Base-by-base conservation (phyloP, 208 protist species). In the Crithidia expoeki region DNA sequence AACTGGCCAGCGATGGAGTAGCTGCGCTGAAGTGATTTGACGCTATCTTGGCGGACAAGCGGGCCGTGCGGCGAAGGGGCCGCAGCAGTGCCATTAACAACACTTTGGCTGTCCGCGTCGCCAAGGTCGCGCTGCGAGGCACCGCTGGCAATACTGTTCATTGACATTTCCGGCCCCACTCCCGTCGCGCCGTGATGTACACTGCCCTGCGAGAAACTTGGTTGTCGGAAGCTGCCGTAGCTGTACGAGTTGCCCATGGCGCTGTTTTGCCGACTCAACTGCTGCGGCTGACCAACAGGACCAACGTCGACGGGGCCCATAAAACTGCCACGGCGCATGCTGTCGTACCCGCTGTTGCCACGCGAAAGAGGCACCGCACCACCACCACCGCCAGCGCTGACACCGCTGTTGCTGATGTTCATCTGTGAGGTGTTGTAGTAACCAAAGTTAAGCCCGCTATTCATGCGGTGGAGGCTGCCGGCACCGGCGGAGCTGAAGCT, bases 1-100 rank as follows among this genome's bases (percentile, higher is more conserved):
- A 86, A 83, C 63, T 83, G 77, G 3, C 77, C 77, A 2, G 81
- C 61, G 28, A 83, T 81, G 66, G 76, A 83, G 53, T 81, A 80
- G 42, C 51, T 71, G 49, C 77, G 72, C 60, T 83, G 72, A 1
- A 86, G 47, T 5, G 55, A 49, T 10, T 32, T 74, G 5, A 60
- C 32, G 70, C 74, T 86, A 56, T 83, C 78, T 32, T 84, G 73
- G n/a, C 73, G 81, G 27, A 42, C 19, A 16, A 68, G 38, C 50
- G 36, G 6, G 27, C 10, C 50, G 10, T 23, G 32, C 34, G 46
- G 33, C 17, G n/a, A n/a, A n/a, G n/a, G n/a, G n/a, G 36, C 36
- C 36, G 9, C 36, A 40, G 9, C 9, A 21, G 42, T 47, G 42
- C 5, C 42, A 17, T 17, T 47, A 17, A 21, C n/a, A 4, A 42